These are phyloP conservation scores for Fraxinus paxiana DNA, from an alignment of 305 asterid species.

Conservation along the genomic window DNA sequence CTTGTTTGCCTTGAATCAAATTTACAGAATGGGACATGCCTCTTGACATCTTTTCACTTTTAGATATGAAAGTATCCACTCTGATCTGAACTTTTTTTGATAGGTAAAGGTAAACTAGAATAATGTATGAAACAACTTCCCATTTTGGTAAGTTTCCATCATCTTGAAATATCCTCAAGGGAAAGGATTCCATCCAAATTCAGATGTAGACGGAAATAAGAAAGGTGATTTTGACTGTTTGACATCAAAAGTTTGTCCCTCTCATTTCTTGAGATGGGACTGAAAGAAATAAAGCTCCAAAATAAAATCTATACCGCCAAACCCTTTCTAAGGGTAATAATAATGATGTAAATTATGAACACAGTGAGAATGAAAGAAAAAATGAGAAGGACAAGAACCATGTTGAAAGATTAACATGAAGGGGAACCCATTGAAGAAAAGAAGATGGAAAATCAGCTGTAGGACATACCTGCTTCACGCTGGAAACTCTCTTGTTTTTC, in stretches of 20 bases:
- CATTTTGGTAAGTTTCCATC: not conserved
- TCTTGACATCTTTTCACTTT: not conserved
- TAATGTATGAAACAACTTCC: not conserved
- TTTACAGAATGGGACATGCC: not conserved
- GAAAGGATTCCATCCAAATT: not conserved
- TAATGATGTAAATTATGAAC: not conserved
- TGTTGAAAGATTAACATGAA: not conserved
- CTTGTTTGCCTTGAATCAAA: not conserved
- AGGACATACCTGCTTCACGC: slow-evolving; percentile 82
- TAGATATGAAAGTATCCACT: not conserved
- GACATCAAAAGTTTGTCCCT: not conserved
- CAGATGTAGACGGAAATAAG: not conserved
- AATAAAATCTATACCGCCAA: not conserved
- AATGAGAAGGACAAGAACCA: slow-evolving; percentile 3
- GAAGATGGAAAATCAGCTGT: slow-evolving; percentile 6
- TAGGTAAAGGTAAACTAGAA: not conserved
- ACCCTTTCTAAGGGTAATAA: not conserved
- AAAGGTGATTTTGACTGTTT: not conserved
- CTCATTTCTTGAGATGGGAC: not conserved
- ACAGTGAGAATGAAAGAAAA: not conserved
- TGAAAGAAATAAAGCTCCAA: not conserved
- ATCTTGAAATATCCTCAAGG: not conserved
- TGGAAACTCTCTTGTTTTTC: slow-evolving; percentile 78
- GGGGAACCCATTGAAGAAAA: slow-evolving; percentile 2
- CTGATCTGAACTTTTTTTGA: not conserved